These are phyloP conservation scores for Carex sylvatica DNA, from an alignment of 202 grass and related monocot species.

Conservation along the genomic window DNA sequence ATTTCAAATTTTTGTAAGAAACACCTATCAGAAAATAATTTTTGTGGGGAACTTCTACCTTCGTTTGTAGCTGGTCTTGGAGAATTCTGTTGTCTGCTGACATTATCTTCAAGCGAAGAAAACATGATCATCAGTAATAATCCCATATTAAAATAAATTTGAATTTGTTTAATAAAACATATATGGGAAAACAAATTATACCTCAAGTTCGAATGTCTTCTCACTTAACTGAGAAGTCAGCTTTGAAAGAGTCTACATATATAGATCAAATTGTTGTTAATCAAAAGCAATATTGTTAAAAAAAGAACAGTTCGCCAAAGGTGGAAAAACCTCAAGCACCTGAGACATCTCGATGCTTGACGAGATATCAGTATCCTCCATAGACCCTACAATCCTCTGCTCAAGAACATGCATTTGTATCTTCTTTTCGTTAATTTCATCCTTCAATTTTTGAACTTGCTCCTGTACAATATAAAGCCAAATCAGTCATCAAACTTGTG, in stretches of 20 bases:
- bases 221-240: conserved; percentile 77
- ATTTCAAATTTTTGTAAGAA: not conserved
- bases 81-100: conserved; percentile 98
- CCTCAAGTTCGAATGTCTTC: conserved; percentile 91
- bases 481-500: not conserved
- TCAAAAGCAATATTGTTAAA: conserved; percentile 23
- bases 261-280: conserved; percentile 31
- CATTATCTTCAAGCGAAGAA: conserved; percentile 72
- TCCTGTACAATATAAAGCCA: conserved; percentile 41
- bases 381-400: conserved; percentile 71
- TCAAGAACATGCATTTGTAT: conserved; percentile 84
- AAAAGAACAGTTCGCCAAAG: not conserved
- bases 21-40: conserved; percentile 17
- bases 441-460: conserved; percentile 72
- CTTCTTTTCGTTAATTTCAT: conserved; percentile 90
- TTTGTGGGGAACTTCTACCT: conserved; percentile 44
- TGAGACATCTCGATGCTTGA: conserved; percentile 63
- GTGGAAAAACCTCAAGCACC: conserved; percentile 34
- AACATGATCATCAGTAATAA: conserved; percentile 31
- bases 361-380: conserved; percentile 58
- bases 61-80: conserved; percentile 90
- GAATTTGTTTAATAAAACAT: conserved; percentile 12
- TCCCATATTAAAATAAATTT: conserved; percentile 26
- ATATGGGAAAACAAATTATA: conserved; percentile 22
- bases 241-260: conserved; percentile 78